Evolutionary conservation across 106 monocot species (phyloP), one percentile per base, ranked within the genome.

Genomic region (Posidonia australis): DNA sequence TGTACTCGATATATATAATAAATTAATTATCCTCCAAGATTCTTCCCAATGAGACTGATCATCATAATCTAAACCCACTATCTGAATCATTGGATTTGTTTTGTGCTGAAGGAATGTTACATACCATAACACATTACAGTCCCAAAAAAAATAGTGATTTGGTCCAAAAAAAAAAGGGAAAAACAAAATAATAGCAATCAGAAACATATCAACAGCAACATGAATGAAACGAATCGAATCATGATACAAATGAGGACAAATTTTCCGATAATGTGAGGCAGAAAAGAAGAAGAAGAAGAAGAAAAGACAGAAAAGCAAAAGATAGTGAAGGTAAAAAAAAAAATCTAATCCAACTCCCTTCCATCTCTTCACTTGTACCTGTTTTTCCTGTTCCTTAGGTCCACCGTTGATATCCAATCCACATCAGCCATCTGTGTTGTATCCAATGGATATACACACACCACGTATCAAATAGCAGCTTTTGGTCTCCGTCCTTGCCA

Each of bases 301-400:
- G 5, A 44, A 7, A 44, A 44, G 16, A 48, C 2, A 14, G 18
- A 9, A 48, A 48, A 14, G 48, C 13, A 48, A 36, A 36, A 36
- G 2, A 7, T 36, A 4, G 7, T 7, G 5, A 36, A 4, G 5
- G 36, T 36, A 36, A 7, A 7, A 36, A 7, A 36, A 7, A 36
- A 36, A 36, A 36, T 36, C 36, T 7, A 2, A 36, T 36, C 36
- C 2, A 36, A 2, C 10, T 10, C 53, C 21, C 10, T 10, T 24
- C 10, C 21, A 24, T 54, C 21, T 2, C 53, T 54, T 54, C 53
- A 54, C 53, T 11, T 2, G 53, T 11, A 22, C 53, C 3, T 22
- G 22, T 51, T 51, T 51, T 51, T 51, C 49, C 49, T 51, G 3
- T 51, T 51, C 49, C 49, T 51, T 18, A 51, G 49, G 49, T 51